Base-by-base conservation (phyloP, 2,329 filamentous ascomycete genomes). In the Botrytis cinerea region DNA sequence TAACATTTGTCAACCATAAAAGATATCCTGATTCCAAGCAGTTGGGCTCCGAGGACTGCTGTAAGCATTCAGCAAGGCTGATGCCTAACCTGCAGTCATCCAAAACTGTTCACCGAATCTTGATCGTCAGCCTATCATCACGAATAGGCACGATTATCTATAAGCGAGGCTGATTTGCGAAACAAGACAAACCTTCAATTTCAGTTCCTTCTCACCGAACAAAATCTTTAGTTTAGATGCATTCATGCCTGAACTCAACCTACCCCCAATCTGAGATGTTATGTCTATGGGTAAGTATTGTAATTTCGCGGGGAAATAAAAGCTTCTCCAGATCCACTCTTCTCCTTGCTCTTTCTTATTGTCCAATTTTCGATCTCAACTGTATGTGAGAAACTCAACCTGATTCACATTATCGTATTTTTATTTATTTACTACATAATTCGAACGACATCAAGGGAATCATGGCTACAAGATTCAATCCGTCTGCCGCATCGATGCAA, bases 121-220 rank as follows among this genome's bases (percentile, higher is more conserved):
- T 38, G 35, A 22, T 18, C 38, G 64, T 28, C 35, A 64, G 38
- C 71, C 63, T 61, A 73, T 48, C 57, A 40, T 43, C n/a, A 32
- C 28, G 22, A 43, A 60, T 45, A 71, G 64, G 45, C 28, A 57
- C 25, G 38, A n/a, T 35, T 16, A 1, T n/a, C 25, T 9, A 45
- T 68, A 48, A 73, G 74, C 73, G 59, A 75, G 74, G 74, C 66
- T 73, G 61, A 73, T 51, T 62, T 66, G 22, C 67, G 18, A 73
- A 62, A 38, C 62, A 63, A 70, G 43, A 71, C 46, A 57, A 73
- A 64, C n/a, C 43, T 46, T 12, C 25, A 20, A 40, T 10, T 25
- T 38, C 25, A 32, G 7, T 25, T 5, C 40, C n/a, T 32, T 66
- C n/a, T 40, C 48, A 51, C 48, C 35, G 51, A 46, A 40, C 61